These are phyloP conservation scores for Erodium moschatum DNA, from an alignment of 441 rosid genomes.

Conservation along the genomic window DNA sequence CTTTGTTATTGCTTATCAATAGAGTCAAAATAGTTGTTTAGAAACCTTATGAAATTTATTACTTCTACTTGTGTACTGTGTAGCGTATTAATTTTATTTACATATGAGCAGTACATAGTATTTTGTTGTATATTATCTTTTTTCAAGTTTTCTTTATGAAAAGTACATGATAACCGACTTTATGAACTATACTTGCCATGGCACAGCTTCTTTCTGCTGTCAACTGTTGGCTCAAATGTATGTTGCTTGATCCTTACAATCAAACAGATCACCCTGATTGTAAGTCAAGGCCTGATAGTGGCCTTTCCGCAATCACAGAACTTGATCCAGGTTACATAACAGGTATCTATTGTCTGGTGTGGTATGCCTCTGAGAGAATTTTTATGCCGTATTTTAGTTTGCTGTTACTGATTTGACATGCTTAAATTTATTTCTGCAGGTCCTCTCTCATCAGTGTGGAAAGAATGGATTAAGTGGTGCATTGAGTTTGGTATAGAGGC, in stretches of 20 bases:
- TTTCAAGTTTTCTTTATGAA: slow-evolving; percentile 7
- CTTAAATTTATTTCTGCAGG: slow-evolving; percentile 36
- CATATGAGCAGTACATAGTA: neutral
- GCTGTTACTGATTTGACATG: slow-evolving; percentile 12
- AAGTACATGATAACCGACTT: slow-evolving; percentile 1
- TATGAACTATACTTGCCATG: slow-evolving; percentile 12
- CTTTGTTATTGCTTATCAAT: neutral
- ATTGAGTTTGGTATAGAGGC: slow-evolving; percentile 93
- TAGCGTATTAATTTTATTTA: neutral
- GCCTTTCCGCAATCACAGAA: slow-evolving; percentile 91
- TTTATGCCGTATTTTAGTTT: slow-evolving; percentile 9
- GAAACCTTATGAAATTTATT: neutral
- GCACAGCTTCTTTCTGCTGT: slow-evolving; percentile 87
- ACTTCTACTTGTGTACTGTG: neutral
- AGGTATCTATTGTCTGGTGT: slow-evolving; percentile 30
- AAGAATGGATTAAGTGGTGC: slow-evolving; percentile 99
- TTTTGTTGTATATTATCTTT: neutral
- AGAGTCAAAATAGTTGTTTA: neutral
- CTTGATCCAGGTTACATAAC: slow-evolving; percentile 96
- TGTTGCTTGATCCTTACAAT: slow-evolving; percentile 80
- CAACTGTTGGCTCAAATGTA: slow-evolving; percentile 96
- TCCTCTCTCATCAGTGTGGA: slow-evolving; percentile 96
- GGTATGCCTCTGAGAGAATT: neutral
- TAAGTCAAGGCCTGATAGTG: slow-evolving; percentile 92
- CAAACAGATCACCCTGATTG: slow-evolving; percentile 97